These are phyloP conservation scores for Trypanosoma lewisi DNA, from an alignment of 208 protist genomes.

Conservation along the genomic window DNA sequence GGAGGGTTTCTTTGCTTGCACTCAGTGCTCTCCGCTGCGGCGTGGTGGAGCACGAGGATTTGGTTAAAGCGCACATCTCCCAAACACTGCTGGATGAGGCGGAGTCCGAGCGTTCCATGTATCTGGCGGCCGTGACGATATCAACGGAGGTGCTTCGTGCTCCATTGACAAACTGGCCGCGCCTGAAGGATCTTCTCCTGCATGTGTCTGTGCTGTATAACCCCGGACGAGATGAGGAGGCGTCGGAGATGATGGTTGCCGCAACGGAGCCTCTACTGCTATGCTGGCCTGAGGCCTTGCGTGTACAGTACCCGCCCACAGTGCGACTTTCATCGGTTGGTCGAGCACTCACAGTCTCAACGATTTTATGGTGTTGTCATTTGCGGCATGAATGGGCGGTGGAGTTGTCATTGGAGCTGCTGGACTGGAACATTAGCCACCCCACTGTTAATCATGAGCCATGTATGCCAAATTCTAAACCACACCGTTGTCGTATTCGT, in stretches of 20 bases:
- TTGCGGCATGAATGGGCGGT: conserved; percentile 27
- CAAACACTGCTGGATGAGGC: conserved; percentile 33
- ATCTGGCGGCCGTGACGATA: conserved; percentile 57
- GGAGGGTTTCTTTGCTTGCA: conserved; percentile 49
- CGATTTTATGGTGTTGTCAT: conserved; percentile 65
- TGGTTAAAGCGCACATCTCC: conserved; percentile 36
- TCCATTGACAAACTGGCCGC: conserved; percentile 37
- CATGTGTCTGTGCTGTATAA: conserved; percentile 72
- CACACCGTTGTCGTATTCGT: conserved; percentile 82
- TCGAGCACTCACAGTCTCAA: conserved; percentile 62
- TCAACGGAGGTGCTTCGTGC: conserved; percentile 55
- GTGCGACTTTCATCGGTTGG: conserved; percentile 69
- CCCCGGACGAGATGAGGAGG: conserved; percentile 72
- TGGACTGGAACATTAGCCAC: conserved; percentile 65
- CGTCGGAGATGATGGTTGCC: conserved; percentile 69
- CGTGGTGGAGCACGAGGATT: conserved; percentile 34
- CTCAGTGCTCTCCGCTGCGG: conserved; percentile 53
- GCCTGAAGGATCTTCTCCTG: conserved; percentile 53
- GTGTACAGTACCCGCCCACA: conserved; percentile 65
- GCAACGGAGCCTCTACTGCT: conserved; percentile 69
- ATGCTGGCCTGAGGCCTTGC: conserved; percentile 51
- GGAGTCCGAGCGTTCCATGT: conserved; percentile 59
- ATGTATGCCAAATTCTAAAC: conserved; percentile 89
- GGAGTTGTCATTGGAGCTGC: conserved; percentile 49
- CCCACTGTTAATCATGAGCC: conserved; percentile 62